Evolutionary conservation across 805 yeast genomes (phyloP), one percentile per base, ranked within the genome.

Genomic region (Ogataea paradorogensis): DNA sequence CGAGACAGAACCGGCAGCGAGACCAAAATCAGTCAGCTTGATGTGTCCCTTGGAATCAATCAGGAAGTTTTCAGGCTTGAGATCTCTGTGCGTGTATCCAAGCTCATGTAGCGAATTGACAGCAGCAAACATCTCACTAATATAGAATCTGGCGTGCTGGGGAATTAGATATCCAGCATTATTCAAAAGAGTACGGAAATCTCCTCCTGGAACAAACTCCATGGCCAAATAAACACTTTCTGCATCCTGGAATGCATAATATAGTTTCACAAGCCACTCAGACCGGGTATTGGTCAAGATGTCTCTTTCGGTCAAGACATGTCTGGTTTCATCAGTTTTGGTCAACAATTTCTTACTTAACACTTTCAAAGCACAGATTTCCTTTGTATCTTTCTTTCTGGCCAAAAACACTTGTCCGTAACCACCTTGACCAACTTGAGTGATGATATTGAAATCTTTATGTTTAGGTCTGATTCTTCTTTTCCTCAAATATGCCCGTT

Each of bases 181-280:
- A 62, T 89, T 90, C 49, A 93, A 75, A 45, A 93, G 67, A 0
- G 99, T 93, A 59, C 99, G 81, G 69, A 87, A 93, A 61, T 93
- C 99, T 38, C 99, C 99, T 43, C 99, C 99, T 7, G 99, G 97
- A n/a, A 93, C 99, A 63, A 86, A 93, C 62, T 93, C 99, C 99
- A 93, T 93, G 2, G 99, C 99, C 56, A 93, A 71, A 54, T 87
- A 93, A 22, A 93, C 85, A 56, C 84, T 85, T 46, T 85, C 90
- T 0, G 82, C 64, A 64, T 93, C 98, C 63, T 93, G 99, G 67
- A 93, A 93, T 2, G 98, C 96, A 61, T 93, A 93, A 43, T 88
- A 72, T 35, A 93, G 71, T 63, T 89, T 89, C 28, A 93, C 99
- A 27, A 93, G 71, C 99, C 99, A 93, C 45, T 89, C 96, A 35